A percentile compares a stretch with the other conserved stretches of the same genome.
Evolutionary conservation across 2,329 filamentous ascomycete genomes (phyloP).

Genomic region (Coniochaeta sp.): DNA sequence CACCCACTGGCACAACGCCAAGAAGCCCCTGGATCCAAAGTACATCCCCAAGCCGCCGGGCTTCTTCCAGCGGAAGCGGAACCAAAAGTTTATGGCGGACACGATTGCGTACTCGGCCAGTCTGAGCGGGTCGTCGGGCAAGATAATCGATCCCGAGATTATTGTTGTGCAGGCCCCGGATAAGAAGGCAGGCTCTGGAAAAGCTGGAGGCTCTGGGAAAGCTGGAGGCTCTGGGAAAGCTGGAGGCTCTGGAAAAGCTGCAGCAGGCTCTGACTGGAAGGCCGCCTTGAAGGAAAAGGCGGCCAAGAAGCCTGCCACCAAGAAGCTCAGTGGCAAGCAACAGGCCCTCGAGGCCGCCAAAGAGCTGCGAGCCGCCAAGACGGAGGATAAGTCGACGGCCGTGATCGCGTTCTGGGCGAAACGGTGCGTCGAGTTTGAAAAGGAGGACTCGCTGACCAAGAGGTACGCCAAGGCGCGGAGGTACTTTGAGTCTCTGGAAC

Average conservation of each 20-base stretch:
- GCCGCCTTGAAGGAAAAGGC: slow-evolving; percentile 16
- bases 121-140: slow-evolving; percentile 58
- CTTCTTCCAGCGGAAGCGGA: slow-evolving; percentile 32
- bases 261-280: too few relatives aligned
- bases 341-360: slow-evolving; percentile 26
- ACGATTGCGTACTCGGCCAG: slow-evolving; percentile 64
- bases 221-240: too few relatives aligned
- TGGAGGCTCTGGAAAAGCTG: too few relatives aligned
- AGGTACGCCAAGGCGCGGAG: slow-evolving; percentile 42
- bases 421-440: slow-evolving; percentile 38
- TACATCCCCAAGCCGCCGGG: slow-evolving; percentile 15
- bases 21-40: slow-evolving; percentile 39
- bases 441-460: slow-evolving; percentile 30
- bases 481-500: slow-evolving; percentile 30
- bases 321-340: slow-evolving; percentile 26
- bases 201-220: too few relatives aligned
- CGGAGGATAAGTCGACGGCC: slow-evolving; percentile 17
- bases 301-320: slow-evolving; percentile 8
- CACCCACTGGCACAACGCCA: slow-evolving; percentile 57
- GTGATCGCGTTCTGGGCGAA: slow-evolving; percentile 35
- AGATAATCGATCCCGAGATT: slow-evolving; percentile 55
- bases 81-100: slow-evolving; percentile 61
- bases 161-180: slow-evolving; percentile 39
- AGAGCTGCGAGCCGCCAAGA: slow-evolving; percentile 26
- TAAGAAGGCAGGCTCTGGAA: slow-evolving; percentile 3